Evolutionary conservation across 1,284 basidiomycete species (phyloP), one percentile per base, ranked within the genome.

Genomic region (Trichosporon faecale): DNA sequence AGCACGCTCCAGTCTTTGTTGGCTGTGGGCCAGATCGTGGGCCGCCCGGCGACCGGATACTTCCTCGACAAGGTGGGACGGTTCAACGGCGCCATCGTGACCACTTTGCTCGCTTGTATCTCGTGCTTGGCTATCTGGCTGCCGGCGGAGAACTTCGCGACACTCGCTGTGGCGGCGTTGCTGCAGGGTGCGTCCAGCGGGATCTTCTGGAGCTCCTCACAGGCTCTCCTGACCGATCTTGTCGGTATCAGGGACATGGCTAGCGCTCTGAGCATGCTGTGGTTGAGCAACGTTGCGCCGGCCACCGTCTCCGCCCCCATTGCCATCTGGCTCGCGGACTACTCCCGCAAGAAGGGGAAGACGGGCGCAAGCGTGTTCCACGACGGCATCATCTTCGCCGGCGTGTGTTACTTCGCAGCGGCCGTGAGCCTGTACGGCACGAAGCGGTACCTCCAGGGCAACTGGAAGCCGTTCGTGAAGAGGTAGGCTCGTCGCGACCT

Each of bases 121-220:
- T 83, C 82, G 5, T 83, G 80, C 44, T 75, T 85, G 8, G 79
- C 77, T 2, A 82, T 85, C 33, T 85, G 85, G 85, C 76, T 85
- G 0, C 81, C 83, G 9, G 82, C 83, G 2, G 71, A 78, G 40
- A 79, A 75, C 11, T 84, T 84, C 55, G 80, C 75, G 23, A 76
- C 85, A 1, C 76, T 85, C 18, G 75, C 80, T 44, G 77, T 84
- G 11, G 85, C 83, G 65, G 82, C 83, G 0, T n/a, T 84, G 64
- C 73, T 84, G 2, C 83, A 83, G 66, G 84, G 85, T 31, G 73
- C 83, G 52, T 76, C 79, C 6, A 65, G 69, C 12, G 72, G 72
- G 16, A 69, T 73, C 18, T 73, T 73, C 63, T 73, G 72, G 72
- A 68, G 67, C 14, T 63, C 69, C 0, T 73, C 65, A 31, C 72